Evolutionary conservation across 2,329 filamentous ascomycete species (phyloP).

Genomic region (Exophiala calicioides): DNA sequence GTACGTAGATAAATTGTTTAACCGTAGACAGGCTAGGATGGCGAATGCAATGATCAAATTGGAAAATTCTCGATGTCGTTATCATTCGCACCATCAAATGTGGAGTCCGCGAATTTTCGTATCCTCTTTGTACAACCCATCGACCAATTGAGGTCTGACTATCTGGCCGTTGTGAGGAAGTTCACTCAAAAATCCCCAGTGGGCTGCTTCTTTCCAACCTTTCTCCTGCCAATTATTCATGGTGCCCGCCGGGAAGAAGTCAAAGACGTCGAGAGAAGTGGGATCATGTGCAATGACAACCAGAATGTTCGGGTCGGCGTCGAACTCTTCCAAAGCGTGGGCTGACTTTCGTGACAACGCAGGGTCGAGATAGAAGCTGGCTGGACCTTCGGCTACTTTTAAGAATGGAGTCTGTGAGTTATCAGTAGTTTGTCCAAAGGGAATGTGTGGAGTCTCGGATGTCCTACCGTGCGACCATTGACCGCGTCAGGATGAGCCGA

Average conservation of each 20-base stretch:
- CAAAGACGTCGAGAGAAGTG: conserved; percentile 30
- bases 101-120: no score
- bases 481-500: no score
- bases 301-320: conserved; percentile 33
- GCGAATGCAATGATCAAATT: no score
- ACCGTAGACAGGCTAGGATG: no score
- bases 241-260: conserved; percentile 28
- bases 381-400: conserved; percentile 16
- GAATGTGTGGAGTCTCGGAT: conserved; percentile 23
- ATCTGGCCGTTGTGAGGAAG: no score
- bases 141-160: no score
- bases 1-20: no score
- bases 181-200: conserved; percentile 17
- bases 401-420: conserved; percentile 5
- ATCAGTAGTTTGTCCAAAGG: background rate
- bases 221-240: conserved; percentile 39
- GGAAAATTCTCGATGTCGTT: no score
- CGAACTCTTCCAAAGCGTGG: conserved; percentile 31
- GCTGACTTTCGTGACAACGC: conserved; percentile 27
- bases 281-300: conserved; percentile 35
- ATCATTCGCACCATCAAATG: no score
- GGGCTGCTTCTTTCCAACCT: conserved; percentile 30
- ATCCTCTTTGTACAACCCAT: no score
- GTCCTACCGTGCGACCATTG: conserved; percentile 26
- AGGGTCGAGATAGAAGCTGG: conserved; percentile 31